phyloP scores from a whole-genome alignment of 352 stramenopile genomes.

The Aphanomyces stellatus region DNA sequence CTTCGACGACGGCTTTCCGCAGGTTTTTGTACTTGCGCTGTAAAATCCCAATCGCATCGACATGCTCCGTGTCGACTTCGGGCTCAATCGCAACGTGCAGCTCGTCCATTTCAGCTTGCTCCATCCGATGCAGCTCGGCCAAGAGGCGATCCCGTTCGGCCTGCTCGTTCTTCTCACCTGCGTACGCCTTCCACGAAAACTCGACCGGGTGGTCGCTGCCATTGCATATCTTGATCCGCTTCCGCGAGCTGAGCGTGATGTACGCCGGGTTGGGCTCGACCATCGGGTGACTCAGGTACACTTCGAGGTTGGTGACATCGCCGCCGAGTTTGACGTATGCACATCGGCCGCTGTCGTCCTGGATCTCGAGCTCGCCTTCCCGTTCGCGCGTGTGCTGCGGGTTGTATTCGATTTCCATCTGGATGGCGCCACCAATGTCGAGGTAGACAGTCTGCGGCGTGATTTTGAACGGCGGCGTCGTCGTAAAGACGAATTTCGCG shows the following conservation, averaged over 20 bases:
- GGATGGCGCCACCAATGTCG: constrained; percentile 48
- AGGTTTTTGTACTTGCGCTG: constrained; percentile 90
- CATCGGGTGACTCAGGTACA: constrained; percentile 82
- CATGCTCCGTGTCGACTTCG: constrained; percentile 13
- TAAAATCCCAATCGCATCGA: constrained; percentile 53
- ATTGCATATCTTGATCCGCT: constrained; percentile 90
- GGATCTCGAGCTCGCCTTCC: constrained; percentile 71
- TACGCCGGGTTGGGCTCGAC: constrained; percentile 85
- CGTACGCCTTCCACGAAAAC: constrained; percentile 91
- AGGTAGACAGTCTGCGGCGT: constrained; percentile 53
- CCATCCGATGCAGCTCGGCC: constrained; percentile 75
- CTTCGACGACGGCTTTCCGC: constrained; percentile 79
- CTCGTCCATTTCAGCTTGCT: constrained; percentile 57
- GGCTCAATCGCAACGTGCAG: constrained; percentile 34
- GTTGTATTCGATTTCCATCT: constrained; percentile 67
- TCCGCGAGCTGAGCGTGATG: constrained; percentile 86
- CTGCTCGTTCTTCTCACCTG: constrained; percentile 58
- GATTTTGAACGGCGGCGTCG: constrained; percentile 54
- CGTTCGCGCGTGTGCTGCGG: constrained; percentile 25
- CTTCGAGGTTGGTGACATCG: constrained; percentile 78
- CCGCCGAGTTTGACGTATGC: constrained; percentile 64
- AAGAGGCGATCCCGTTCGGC: constrained; percentile 72
- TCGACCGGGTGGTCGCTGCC: constrained; percentile 84
- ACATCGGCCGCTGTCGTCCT: constrained; percentile 69
- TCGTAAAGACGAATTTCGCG: constrained; percentile 66